A percentile compares a stretch with the other conserved stretches of the same genome.
These are phyloP conservation scores for Pouteria glomerata DNA, from an alignment of 148 eudicot genomes.

Conservation along the genomic window DNA sequence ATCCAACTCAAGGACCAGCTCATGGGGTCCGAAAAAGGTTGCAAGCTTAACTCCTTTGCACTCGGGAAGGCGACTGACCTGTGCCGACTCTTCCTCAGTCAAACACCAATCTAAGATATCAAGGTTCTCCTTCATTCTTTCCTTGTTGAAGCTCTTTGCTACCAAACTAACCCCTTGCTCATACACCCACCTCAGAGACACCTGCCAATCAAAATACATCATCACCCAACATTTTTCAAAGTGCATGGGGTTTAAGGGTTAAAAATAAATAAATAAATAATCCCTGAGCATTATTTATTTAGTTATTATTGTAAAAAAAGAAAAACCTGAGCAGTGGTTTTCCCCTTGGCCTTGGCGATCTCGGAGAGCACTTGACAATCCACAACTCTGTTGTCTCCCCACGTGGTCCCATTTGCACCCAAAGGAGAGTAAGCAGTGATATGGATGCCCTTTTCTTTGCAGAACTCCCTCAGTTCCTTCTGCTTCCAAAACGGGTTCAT, in stretches of 20 bases:
- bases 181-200: too few species aligned
- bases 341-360: neutral
- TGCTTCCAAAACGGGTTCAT: slow-evolving; percentile 79
- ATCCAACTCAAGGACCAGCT: too few species aligned
- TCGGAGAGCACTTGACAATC: slow-evolving; percentile 10
- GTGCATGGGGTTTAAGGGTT: too few species aligned
- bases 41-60: too few species aligned
- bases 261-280: too few species aligned
- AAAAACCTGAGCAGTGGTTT: neutral
- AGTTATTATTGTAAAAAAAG: too few species aligned
- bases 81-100: neutral
- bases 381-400: slow-evolving; percentile 62
- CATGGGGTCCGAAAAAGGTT: too few species aligned
- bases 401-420: slow-evolving; percentile 64
- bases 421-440: slow-evolving; percentile 71
- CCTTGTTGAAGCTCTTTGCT: neutral
- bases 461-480: slow-evolving; percentile 55
- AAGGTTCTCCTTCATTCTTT: neutral
- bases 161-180: too few species aligned
- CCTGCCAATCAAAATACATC: too few species aligned
- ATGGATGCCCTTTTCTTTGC: slow-evolving; percentile 47
- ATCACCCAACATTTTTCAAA: too few species aligned
- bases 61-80: too few species aligned
- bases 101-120: neutral
- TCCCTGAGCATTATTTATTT: neutral